These are phyloP conservation scores for Postia placenta DNA, from an alignment of 768 basidiomycete species.

Conservation along the genomic window DNA sequence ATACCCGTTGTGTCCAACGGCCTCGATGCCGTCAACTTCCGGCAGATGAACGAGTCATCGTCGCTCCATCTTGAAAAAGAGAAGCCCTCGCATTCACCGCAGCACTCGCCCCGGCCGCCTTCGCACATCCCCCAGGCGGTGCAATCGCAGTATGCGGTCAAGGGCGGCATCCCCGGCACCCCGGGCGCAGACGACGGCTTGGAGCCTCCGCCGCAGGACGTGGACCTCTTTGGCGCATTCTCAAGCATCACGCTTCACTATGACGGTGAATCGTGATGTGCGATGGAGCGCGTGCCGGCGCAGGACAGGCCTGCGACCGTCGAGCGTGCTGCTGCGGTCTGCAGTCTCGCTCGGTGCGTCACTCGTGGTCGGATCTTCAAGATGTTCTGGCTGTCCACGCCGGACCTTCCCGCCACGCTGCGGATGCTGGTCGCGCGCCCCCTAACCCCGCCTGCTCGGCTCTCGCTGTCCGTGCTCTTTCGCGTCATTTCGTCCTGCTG, in stretches of 20 bases:
- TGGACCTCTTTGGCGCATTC: slow-evolving; percentile 82
- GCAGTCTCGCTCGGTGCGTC: too few relatives aligned
- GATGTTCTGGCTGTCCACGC: too few relatives aligned
- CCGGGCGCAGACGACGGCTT: slow-evolving; percentile 39
- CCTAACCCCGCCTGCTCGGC: too few relatives aligned
- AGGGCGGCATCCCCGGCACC: slow-evolving; percentile 29
- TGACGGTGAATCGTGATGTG: slow-evolving; percentile 52
- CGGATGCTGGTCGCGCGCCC: too few relatives aligned
- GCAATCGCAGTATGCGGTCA: slow-evolving; percentile 14
- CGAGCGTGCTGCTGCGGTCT: too few relatives aligned
- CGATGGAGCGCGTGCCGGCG: neutral
- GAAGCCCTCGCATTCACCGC: slow-evolving; percentile 10
- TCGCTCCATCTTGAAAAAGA: slow-evolving; percentile 78
- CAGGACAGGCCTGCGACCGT: too few relatives aligned
- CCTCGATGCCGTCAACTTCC: slow-evolving; percentile 83
- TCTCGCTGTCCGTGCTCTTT: too few relatives aligned
- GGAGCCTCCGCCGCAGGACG: slow-evolving; percentile 34
- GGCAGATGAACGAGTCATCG: slow-evolving; percentile 82
- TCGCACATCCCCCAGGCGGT: neutral
- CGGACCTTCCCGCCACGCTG: too few relatives aligned
- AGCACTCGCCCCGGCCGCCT: slow-evolving; percentile 4
- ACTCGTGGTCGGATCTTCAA: too few relatives aligned
- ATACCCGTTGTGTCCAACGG: slow-evolving; percentile 74
- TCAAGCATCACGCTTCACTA: slow-evolving; percentile 86
- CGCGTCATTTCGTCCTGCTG: too few relatives aligned